Conservation (phyloP, 495 filamentous ascomycete species). For the Annulohypoxylon maeteangense region DNA sequence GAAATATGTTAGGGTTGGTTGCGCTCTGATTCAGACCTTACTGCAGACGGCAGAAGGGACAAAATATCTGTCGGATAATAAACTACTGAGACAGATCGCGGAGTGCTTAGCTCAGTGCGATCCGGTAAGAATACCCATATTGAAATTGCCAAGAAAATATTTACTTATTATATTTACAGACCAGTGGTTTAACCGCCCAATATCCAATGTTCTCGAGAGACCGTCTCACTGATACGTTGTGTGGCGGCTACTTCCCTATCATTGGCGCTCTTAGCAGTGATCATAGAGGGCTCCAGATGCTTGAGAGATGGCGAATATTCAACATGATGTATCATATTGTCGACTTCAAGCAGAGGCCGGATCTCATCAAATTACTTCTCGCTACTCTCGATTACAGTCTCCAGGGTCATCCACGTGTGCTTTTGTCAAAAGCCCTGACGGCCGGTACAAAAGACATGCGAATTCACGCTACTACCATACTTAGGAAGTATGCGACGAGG, state of each 20-base stretch:
- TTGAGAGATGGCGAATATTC: conserved; percentile 95
- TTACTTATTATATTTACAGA: conserved; percentile 55
- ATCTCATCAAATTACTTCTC: conserved; percentile 86
- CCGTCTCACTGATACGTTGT: conserved; percentile 83
- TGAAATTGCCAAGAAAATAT: conserved; percentile 1
- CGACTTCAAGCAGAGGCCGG: conserved; percentile 87
- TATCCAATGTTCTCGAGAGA: conserved; percentile 88
- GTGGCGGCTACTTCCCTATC: conserved; percentile 93
- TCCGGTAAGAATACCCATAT: conserved; percentile 55
- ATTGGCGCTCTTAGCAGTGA: conserved; percentile 86
- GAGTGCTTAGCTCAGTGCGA: conserved; percentile 96
- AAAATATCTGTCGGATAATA: conserved; percentile 87
- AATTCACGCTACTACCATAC: conserved; percentile 82
- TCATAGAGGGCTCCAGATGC: conserved; percentile 82
- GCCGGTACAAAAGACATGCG: conserved; percentile 91
- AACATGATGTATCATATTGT: conserved; percentile 99
- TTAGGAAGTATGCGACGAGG: conserved; percentile 81
- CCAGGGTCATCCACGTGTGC: conserved; percentile 85
- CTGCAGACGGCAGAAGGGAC: conserved; percentile 85
- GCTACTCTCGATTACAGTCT: conserved; percentile 91
- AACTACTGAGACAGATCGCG: conserved; percentile 89
- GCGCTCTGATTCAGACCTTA: conserved; percentile 84
- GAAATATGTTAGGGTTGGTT: conserved; percentile 90
- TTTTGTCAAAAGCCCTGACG: conserved; percentile 91
- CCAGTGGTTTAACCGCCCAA: conserved; percentile 88